Percentiles rank a stretch among this genome's conserved stretches.
Evolutionary conservation across 352 stramenopile genomes (phyloP).

Genomic region (Globisporangium nagaii): DNA sequence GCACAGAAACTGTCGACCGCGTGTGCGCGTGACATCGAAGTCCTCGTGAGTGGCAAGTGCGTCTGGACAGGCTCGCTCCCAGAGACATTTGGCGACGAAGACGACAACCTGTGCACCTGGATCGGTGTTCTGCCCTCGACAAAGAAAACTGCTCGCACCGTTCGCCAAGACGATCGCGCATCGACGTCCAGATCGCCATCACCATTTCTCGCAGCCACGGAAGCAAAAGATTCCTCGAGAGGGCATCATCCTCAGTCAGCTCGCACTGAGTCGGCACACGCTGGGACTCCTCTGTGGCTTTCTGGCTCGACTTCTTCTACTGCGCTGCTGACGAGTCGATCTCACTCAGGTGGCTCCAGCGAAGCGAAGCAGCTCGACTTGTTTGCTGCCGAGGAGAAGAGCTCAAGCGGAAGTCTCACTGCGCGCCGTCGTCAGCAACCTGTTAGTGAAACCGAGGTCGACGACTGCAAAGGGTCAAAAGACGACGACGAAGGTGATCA

Average conservation of each 20-base stretch:
- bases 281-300: slow-evolving; percentile 13
- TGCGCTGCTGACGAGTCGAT: background rate
- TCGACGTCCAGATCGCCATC: background rate
- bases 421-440: slow-evolving; percentile 4
- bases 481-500: background rate
- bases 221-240: background rate
- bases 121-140: slow-evolving; percentile 34
- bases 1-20: slow-evolving; percentile 30
- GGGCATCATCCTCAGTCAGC: background rate
- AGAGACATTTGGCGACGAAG: slow-evolving; percentile 60
- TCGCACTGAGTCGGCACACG: background rate
- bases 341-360: background rate
- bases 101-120: slow-evolving; percentile 65
- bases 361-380: slow-evolving; percentile 9
- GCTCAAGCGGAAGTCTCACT: background rate
- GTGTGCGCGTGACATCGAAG: slow-evolving; percentile 60
- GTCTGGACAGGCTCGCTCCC: slow-evolving; percentile 75
- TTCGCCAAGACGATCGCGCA: slow-evolving; percentile 3
- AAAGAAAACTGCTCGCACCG: slow-evolving; percentile 32
- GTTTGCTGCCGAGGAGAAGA: slow-evolving; percentile 7
- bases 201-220: background rate
- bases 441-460: background rate
- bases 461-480: background rate
- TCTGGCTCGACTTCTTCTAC: background rate
- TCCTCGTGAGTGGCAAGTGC: slow-evolving; percentile 49